Percentiles rank a stretch among this genome's conserved stretches.
phyloP scores from a whole-genome alignment of 78 protist species.

The Monosiga brevicollis region DNA sequence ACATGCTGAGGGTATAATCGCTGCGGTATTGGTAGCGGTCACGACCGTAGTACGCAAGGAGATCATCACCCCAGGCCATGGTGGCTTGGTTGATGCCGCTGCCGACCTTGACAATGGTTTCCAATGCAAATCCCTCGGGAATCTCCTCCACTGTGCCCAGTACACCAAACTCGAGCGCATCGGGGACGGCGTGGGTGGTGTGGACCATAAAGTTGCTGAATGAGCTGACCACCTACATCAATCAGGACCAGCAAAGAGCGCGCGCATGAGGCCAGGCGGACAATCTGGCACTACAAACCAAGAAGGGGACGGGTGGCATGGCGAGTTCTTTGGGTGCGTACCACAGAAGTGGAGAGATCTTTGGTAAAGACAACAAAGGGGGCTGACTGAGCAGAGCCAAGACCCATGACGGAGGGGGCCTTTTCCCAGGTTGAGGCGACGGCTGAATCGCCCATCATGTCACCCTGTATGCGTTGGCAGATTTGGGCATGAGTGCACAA shows the following conservation, averaged over 20 bases:
- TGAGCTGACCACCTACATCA: neutral
- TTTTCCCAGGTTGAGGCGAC: neutral
- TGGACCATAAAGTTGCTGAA: conserved; percentile 8
- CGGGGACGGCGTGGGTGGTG: neutral
- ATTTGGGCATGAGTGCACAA: neutral
- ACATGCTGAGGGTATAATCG: conserved; percentile 14
- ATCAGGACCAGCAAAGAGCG: too few species aligned
- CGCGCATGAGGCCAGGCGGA: too few species aligned
- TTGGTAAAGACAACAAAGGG: neutral
- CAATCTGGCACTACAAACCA: too few species aligned
- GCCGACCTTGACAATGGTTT: neutral
- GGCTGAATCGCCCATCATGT: neutral
- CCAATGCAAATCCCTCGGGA: neutral
- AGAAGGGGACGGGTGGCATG: too few species aligned
- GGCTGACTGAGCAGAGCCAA: neutral
- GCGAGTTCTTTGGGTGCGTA: too few species aligned
- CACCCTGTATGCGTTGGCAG: neutral
- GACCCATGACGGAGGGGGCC: neutral
- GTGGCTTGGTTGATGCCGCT: conserved; percentile 1
- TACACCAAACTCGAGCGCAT: neutral
- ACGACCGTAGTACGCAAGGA: conserved; percentile 18
- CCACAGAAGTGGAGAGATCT: conserved; percentile 2
- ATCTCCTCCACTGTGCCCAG: conserved; percentile 3
- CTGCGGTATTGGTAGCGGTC: neutral
- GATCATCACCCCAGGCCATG: conserved; percentile 17